Conservation (phyloP, 192 early-diverging fungal species). For the Hyaloraphidium curvatum region DNA sequence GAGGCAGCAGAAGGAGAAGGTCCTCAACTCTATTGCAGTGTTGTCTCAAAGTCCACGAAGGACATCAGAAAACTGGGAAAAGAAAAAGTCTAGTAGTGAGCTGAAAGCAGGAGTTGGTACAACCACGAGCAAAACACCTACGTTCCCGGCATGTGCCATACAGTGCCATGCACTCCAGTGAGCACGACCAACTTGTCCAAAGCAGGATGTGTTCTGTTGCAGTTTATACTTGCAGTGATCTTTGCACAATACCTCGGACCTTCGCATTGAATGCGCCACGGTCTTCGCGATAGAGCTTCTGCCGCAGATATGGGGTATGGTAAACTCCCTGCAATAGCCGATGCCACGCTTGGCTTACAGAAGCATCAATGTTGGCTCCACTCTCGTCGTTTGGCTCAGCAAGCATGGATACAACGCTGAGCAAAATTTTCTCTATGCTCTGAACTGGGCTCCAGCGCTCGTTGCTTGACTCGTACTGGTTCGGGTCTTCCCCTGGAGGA, state of each 20-base stretch:
- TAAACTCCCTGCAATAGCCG: not conserved
- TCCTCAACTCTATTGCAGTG: too few relatives aligned
- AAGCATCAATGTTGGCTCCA: slow-evolving; percentile 95
- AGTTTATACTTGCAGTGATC: slow-evolving; percentile 61
- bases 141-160: too few relatives aligned
- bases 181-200: too few relatives aligned
- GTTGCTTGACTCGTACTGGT: slow-evolving; percentile 86
- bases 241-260: slow-evolving; percentile 53
- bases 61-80: too few relatives aligned
- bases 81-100: too few relatives aligned
- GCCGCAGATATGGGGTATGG: not conserved
- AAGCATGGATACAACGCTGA: slow-evolving; percentile 88
- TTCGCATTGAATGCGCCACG: slow-evolving; percentile 61
- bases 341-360: slow-evolving; percentile 28
- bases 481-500: slow-evolving; percentile 91
- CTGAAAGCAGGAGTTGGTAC: too few relatives aligned
- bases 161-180: too few relatives aligned
- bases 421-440: slow-evolving; percentile 91
- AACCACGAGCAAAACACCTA: too few relatives aligned
- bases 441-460: slow-evolving; percentile 97
- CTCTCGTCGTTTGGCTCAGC: slow-evolving; percentile 99
- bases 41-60: too few relatives aligned
- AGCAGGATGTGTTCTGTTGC: too few relatives aligned
- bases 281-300: slow-evolving; percentile 83
- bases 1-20: too few relatives aligned